Percentiles rank a stretch among this genome's conserved stretches.
These are phyloP conservation scores for Venustampulla echinocandica DNA, from an alignment of 495 filamentous ascomycete species.

Conservation along the genomic window DNA sequence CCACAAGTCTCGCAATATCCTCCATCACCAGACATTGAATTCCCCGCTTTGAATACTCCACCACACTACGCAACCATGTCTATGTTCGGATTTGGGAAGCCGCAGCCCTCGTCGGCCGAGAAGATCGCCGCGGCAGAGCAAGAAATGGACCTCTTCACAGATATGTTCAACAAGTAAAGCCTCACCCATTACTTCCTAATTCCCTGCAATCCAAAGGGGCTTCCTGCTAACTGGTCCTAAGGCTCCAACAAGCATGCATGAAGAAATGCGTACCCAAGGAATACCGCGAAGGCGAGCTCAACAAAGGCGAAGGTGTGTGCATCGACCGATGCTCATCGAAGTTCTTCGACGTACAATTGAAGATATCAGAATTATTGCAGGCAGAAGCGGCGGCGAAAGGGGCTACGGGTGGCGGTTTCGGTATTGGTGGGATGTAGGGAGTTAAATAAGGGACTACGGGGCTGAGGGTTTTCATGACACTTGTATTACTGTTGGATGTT, in stretches of 20 bases:
- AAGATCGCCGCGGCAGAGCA: slow-evolving; percentile 92
- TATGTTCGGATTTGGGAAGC: slow-evolving; percentile 81
- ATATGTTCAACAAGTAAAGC: slow-evolving; percentile 96
- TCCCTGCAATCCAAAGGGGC: not conserved
- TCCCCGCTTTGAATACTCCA: no score
- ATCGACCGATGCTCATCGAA: slow-evolving; percentile 93
- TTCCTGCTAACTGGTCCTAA: slow-evolving; percentile 24
- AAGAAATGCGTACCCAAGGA: slow-evolving; percentile 84
- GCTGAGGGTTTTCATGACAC: not conserved
- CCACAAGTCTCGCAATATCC: no score
- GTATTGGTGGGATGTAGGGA: slow-evolving; percentile 26
- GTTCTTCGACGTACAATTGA: slow-evolving; percentile 97
- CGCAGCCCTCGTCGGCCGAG: slow-evolving; percentile 85
- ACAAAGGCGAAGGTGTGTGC: slow-evolving; percentile 97
- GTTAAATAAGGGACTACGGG: not conserved
- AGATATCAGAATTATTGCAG: slow-evolving; percentile 58
- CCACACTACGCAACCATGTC: slow-evolving; percentile 76
- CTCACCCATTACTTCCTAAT: slow-evolving; percentile 7
- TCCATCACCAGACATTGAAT: not conserved
- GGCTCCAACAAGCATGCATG: slow-evolving; percentile 78
- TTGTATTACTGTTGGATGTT: slow-evolving; percentile 2
- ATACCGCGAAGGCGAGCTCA: slow-evolving; percentile 90
- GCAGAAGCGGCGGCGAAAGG: slow-evolving; percentile 36
- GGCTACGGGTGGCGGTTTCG: slow-evolving; percentile 30
- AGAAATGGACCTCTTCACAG: slow-evolving; percentile 87